Base-by-base conservation (phyloP, 495 filamentous ascomycete species). In the Platismatia glauca region DNA sequence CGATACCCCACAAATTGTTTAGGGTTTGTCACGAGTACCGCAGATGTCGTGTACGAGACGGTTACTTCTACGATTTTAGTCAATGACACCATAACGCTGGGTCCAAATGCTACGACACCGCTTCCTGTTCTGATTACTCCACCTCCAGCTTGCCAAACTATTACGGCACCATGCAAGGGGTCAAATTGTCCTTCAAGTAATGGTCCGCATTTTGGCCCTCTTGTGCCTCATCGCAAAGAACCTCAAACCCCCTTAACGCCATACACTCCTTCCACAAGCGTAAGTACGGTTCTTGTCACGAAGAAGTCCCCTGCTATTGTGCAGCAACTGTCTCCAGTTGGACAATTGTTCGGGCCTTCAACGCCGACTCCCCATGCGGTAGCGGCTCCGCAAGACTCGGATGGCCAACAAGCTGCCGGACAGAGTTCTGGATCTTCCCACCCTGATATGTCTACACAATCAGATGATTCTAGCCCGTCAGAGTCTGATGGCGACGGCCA, bases 221-320 rank as follows among this genome's bases (percentile, higher is more conserved):
- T 8, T 7, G n/a, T n/a, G n/a, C n/a, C n/a, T n/a, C n/a, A n/a
- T n/a, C n/a, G n/a, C n/a, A n/a, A n/a, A n/a, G n/a, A n/a, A n/a
- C 44, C 44, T 7, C 24, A 48, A 27, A 13, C 4, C 0, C 44
- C 44, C 0, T 20, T 9, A 3, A 2, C n/a, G 3, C 22, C 22
- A 4, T 48, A 48, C 9, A 48, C 44, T 2, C n/a, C 44, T 12
- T 4, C 12, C 22, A 48, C 44, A 20, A 12, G 1, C 2, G 60
- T n/a, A 35, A 64, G 59, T 37, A 66, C 59, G 20, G 20, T 66
- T 38, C 38, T 66, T 31, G 55, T 62, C n/a, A 66, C 64, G 13
- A 57, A 62, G n/a, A 66, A 66, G 29, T 16, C 24, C 29, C 38
- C 52, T 12, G 59, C 39, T 24, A 22, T 53, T n/a, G 39, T 55